Conservation (phyloP, 306 rosid species). For the Acacia confusa region DNA sequence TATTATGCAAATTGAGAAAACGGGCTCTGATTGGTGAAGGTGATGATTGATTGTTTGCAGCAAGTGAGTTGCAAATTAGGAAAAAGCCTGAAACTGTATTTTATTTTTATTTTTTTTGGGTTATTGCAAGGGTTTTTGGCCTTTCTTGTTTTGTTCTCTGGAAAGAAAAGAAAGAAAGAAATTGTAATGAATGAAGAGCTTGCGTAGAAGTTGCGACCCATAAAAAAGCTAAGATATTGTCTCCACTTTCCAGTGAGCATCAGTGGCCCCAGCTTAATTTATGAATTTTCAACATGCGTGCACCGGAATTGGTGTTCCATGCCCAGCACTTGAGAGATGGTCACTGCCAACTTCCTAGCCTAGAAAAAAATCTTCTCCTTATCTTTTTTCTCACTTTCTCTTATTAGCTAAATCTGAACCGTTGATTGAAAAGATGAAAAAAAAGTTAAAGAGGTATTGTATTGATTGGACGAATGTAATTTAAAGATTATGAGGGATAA, state of each 20-base stretch:
- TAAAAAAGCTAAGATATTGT: neutral
- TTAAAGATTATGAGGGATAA: too few relatives aligned
- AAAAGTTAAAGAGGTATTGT: too few relatives aligned
- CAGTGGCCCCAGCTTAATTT: neutral
- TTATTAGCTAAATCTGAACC: too few relatives aligned
- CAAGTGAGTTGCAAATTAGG: slow-evolving; percentile 44
- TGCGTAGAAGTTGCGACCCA: neutral
- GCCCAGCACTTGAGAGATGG: neutral
- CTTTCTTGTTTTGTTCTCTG: slow-evolving; percentile 5
- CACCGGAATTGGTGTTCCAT: neutral
- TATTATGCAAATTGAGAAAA: slow-evolving; percentile 32
- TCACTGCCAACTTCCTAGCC: neutral
- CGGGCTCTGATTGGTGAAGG: slow-evolving; percentile 48
- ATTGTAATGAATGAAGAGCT: neutral
- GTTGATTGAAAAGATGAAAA: too few relatives aligned
- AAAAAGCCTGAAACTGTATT: slow-evolving; percentile 35
- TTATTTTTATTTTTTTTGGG: neutral
- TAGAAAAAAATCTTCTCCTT: too few relatives aligned
- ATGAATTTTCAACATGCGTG: neutral
- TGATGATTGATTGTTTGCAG: slow-evolving; percentile 39
- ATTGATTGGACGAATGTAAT: too few relatives aligned
- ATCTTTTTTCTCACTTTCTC: too few relatives aligned
- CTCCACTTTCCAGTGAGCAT: neutral
- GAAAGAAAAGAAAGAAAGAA: neutral
- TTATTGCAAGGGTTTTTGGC: slow-evolving; percentile 32